Percentiles rank a stretch among this genome's conserved stretches.
phyloP scores from a whole-genome alignment of 805 yeast genomes.

The Metschnikowia arizonensis region DNA sequence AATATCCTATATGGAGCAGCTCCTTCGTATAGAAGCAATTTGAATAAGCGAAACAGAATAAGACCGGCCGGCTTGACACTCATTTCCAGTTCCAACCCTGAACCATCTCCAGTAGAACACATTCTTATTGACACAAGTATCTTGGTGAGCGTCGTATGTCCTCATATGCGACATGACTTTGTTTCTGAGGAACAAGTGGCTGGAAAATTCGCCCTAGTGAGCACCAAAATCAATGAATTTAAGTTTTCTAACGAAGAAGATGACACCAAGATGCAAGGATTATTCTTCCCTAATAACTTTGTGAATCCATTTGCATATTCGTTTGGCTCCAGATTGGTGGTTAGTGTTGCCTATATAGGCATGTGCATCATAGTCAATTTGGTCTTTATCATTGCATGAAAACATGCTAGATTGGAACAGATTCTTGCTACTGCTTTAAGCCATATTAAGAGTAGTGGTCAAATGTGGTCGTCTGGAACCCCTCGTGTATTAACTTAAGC shows the following conservation, averaged over 20 bases:
- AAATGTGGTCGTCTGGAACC: too few species aligned
- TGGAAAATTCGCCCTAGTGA: constrained; percentile 3
- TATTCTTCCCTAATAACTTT: not conserved
- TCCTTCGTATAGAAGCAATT: not conserved
- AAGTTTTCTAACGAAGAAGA: not conserved
- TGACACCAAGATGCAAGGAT: not conserved
- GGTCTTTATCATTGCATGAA: not conserved
- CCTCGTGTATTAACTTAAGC: not conserved
- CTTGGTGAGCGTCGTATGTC: constrained; percentile 13
- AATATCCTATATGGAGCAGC: not conserved
- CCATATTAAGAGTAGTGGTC: too few species aligned
- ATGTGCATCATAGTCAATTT: constrained; percentile 1
- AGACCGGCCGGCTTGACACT: not conserved
- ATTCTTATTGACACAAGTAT: constrained; percentile 13
- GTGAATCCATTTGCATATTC: not conserved
- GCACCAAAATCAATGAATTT: not conserved
- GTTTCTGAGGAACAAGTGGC: constrained; percentile 1
- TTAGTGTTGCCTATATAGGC: not conserved
- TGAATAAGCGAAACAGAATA: not conserved
- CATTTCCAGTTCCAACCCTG: not conserved
- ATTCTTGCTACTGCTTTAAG: too few species aligned
- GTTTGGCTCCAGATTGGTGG: not conserved
- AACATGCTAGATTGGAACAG: too few species aligned
- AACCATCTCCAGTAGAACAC: constrained; percentile 2
- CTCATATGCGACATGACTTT: constrained; percentile 14